Evolutionary conservation across 306 rosid species (phyloP), one percentile per base, ranked within the genome.

Genomic region (Dalbergia cultrata): DNA sequence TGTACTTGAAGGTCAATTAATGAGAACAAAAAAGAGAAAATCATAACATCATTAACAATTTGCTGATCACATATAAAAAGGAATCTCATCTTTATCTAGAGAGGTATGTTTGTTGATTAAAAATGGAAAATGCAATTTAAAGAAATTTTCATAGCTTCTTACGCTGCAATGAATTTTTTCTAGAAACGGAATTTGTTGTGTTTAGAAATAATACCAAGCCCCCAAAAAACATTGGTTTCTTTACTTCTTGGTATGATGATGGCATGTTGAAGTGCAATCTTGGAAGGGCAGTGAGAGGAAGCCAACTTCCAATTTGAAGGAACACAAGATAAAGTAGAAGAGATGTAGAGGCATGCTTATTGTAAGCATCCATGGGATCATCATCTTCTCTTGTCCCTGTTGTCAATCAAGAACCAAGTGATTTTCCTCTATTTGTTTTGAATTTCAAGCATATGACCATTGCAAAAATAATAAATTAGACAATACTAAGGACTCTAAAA

Each of bases 361-460:
- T 85, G 39, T 76, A 78, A 17, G 78, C 68, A 83, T 77, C 83
- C 76, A 59, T 31, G 22, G 61, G 80, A 16, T 78, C 89, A 78
- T 11, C 76, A 56, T 69, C 73, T 85, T 88, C 89, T 49, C 75
- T 21, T 70, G 68, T 65, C 72, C 88, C 78, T 77, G 74, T 62
- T 74, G 80, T 72, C 74, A 90, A 77, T 54, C 80, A 37, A 87
- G 79, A 68, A 77, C 75, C 57, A 86, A 86, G 82, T 58, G 79
- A 41, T 65, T 85, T 79, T 87, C 80, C 79, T 87, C 87, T 96
- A 91, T 68, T 92, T 92, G 74, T 84, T 81, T 33, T 90, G 92
- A 75, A 90, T 72, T 74, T 89, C 97, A 69, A 97, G 87, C 18
- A 93, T 97, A 81, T 85, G 92, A 58, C 90, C 98, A 67, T 98